These are phyloP conservation scores for Suillus lakei DNA, from an alignment of 768 basidiomycete genomes.

Conservation along the genomic window DNA sequence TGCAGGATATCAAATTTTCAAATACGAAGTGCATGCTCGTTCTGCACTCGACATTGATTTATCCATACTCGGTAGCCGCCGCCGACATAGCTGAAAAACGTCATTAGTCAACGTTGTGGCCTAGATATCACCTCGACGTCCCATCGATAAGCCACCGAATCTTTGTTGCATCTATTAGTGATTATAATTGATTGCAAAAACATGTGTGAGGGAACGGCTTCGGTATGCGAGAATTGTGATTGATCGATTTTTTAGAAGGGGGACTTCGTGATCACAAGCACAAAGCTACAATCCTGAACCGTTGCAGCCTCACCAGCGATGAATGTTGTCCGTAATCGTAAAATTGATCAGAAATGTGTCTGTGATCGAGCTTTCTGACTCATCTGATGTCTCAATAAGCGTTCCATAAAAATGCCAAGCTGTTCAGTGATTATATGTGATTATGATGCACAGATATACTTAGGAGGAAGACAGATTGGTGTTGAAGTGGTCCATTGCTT, in stretches of 20 bases:
- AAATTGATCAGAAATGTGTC: neutral
- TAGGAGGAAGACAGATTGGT: neutral
- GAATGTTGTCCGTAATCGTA: neutral
- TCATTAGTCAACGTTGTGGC: neutral
- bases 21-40: neutral
- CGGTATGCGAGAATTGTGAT: neutral
- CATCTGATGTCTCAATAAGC: neutral
- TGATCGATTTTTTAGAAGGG: neutral
- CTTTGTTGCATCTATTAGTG: neutral
- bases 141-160: no score
- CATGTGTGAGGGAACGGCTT: neutral
- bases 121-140: neutral
- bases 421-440: neutral
- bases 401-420: neutral
- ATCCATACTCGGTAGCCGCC: neutral
- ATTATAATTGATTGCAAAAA: neutral
- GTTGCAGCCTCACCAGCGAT: no score
- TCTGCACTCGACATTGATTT: neutral
- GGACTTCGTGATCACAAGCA: neutral
- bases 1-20: neutral
- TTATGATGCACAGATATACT: neutral
- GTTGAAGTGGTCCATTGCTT: neutral
- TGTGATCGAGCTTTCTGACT: neutral
- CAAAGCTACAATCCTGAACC: neutral
- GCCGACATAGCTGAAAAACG: neutral